Evolutionary conservation across 73 alveolate genomes (phyloP), one percentile per base, ranked within the genome.

Genomic region (Tetrahymena thermophila): DNA sequence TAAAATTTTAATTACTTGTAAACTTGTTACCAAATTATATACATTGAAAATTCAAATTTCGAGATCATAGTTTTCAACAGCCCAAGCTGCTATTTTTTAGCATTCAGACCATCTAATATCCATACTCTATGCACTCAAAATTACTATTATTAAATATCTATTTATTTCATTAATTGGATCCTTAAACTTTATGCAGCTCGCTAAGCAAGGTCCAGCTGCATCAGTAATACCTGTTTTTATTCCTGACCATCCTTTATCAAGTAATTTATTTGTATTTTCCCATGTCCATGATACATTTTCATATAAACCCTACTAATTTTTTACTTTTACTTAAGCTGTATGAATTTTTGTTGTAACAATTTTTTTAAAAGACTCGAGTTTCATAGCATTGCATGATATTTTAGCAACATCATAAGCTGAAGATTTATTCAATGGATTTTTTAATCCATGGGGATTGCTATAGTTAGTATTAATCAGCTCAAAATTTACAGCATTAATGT

Each of bases 371-470:
- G 94, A 25, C 35, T 50, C 94, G 57, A 96, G 56, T 83, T 94
- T 85, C 95, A 97, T 28, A 14, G 98, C 98, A 94, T 56, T 58
- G 35, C 93, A 56, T 0, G 98, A 94, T 37, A 97, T 34, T 15
- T 56, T 94, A 94, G 97, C 94, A 15, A 97, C 94, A 93, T 97
- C 99, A 85, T 93, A 56, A 35, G 99, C 97, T 23, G 97, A 44
- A 6, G 98, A 95, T 40, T 95, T 96, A 94, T 97, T 97, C 14
- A 89, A 89, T 84, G 96, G 94, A 28, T 96, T 94, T 31, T 84
- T 37, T 25, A 97, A 96, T 13, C 99, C 99, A 96, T 97, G 99
- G 10, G 99, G 98, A 84, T 97, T 97, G 17, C 96, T 84, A 89
- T 93, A 97, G 19, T 93, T 93, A 4, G 95, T 83, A 40, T 94